Evolutionary conservation across 768 basidiomycete genomes (phyloP), one percentile per base, ranked within the genome.

Genomic region (Russula sp.): DNA sequence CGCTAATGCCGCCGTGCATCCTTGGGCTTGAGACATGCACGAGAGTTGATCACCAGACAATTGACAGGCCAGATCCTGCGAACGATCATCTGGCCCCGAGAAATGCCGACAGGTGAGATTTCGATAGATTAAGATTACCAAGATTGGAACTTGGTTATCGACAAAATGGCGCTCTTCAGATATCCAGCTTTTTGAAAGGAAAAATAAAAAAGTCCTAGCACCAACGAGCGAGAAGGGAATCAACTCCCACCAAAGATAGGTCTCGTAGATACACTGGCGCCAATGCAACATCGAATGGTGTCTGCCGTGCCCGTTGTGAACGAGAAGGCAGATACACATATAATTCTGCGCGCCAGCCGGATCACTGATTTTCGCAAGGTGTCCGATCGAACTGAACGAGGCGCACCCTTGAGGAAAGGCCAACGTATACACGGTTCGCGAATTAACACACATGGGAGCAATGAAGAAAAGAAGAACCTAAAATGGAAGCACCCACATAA

Each of bases 291-390:
- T 29, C 25, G 25, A 29, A 29, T 29, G 2, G 25, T 29, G 25
- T 29, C 25, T 3, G 3, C 25, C 25, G 25, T 29, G 25, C 25
- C 2, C 25, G 38, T 38, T 7, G 5, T 3, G 10, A 38, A 38
- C 38, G 38, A 38, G 38, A 38, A 38, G 38, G 38, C 14, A 10
- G 8, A 38, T 38, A 11, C 11, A 38, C 38, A 11, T 38, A 11
- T 38, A 13, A 42, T 65, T 61, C 64, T 73, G 68, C n/a, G 59
- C 63, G 9, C 56, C 61, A 48, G 61, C 55, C 22, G 63, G 34
- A 4, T 41, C 69, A 55, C 64, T 56, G 22, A 69, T 63, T 25
- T 41, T 60, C 16, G 58, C 56, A 42, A 46, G 10, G 20, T 59
- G 47, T 16, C 53, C 65, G 16, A 39, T 36, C 29, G 50, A 56